Base-by-base conservation (phyloP, 306 rosid species). In the Quercus berberidifolia region DNA sequence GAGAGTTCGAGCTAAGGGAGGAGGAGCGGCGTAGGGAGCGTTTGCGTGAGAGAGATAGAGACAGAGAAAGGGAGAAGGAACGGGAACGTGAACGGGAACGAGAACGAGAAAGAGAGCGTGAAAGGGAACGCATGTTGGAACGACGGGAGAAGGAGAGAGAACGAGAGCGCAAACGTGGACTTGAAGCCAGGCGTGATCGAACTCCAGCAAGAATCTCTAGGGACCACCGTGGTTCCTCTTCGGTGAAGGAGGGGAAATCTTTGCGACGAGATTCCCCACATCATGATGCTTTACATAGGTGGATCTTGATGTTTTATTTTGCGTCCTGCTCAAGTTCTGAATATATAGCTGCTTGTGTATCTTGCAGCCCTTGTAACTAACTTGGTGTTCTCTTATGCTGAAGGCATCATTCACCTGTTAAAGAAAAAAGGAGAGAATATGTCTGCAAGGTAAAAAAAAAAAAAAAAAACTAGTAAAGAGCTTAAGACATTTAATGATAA, bases 401-500 rank as follows among this genome's bases (percentile, higher is more conserved):
- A 95, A 95, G 99, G 99, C 97, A 86, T 85, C 99, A 85, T 83
- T 91, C 99, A 91, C 98, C 98, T 75, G 92, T 91, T 91, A 93
- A 90, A 91, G 99, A 95, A 85, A 95, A 93, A 89, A 85, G 98
- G 88, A 95, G 99, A 89, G 99, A 93, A 74, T 95, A 93, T 95
- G 90, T 90, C 93, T 93, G 98, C 98, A 95, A 95, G 99, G 99
- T 95, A 94, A 95, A 94, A 87, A 95, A 87, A 80, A 77, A 79
- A 95, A 35, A 38, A 87, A 80, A 79, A 79, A 89, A 81, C 78
- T 35, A n/a, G 49, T 63, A 85, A 76, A 84, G 85, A 86, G 87
- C 80, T 88, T 85, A 71, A 86, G 83, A 35, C 84, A 76, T 82
- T 87, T 78, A 87, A 82, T 89, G 84, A 80, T 90, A 76, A 80